Percentiles rank a stretch among this genome's conserved stretches.
Conservation (phyloP, 805 yeast species). For the Metschnikowia anglica region DNA sequence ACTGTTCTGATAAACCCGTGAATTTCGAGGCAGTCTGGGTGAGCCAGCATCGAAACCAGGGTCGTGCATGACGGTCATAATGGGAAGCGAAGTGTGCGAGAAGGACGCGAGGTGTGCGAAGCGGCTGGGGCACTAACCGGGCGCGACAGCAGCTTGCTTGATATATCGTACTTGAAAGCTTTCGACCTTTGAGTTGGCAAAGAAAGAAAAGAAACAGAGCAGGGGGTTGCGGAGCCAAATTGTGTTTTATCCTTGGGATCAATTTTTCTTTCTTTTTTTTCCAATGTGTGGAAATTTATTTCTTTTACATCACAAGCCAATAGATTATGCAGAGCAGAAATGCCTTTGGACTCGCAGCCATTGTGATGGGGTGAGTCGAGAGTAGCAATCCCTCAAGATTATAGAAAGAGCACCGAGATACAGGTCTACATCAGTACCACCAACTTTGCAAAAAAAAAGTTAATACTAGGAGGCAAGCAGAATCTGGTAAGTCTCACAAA, state of each 20-base stretch:
- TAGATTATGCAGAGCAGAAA: background rate
- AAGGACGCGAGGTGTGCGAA: background rate
- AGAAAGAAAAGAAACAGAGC: no score
- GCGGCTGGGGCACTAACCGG: background rate
- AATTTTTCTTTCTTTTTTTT: background rate
- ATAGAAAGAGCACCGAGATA: background rate
- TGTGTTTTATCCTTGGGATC: no score
- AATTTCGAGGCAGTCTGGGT: slow-evolving; percentile 1
- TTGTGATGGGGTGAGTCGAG: background rate
- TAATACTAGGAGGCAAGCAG: background rate
- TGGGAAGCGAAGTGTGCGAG: slow-evolving; percentile 4
- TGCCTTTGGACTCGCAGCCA: background rate
- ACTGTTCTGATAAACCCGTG: background rate
- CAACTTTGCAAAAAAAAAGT: background rate
- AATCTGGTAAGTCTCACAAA: background rate
- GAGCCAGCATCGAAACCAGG: slow-evolving; percentile 2
- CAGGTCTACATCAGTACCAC: background rate
- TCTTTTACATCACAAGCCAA: background rate
- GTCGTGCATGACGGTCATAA: slow-evolving; percentile 12
- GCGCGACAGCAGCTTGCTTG: no score
- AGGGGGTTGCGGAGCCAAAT: no score
- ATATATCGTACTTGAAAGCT: no score
- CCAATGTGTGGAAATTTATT: background rate
- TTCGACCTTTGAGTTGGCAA: no score
- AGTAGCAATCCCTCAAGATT: background rate